A percentile compares a stretch with the other conserved stretches of the same genome.
Evolutionary conservation across 2,329 filamentous ascomycete genomes (phyloP).

Genomic region (Geosmithia flava): DNA sequence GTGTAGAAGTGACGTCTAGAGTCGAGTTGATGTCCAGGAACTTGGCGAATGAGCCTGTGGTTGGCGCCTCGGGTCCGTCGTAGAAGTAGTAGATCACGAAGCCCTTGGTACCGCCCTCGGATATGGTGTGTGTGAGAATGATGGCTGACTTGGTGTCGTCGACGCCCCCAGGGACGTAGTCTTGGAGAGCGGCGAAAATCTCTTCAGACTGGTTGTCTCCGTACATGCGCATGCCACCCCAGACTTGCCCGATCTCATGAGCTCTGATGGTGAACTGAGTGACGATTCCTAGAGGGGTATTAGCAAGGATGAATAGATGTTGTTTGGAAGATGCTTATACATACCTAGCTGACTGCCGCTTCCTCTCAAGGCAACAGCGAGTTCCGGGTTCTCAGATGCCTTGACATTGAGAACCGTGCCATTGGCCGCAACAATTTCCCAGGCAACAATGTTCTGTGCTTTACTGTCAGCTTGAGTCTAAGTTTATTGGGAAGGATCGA

Average conservation of each 20-base stretch:
- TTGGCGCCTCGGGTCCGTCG: neutral
- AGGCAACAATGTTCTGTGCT: neutral
- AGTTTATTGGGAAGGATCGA: neutral
- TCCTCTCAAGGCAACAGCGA: slow-evolving; percentile 32
- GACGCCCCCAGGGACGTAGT: slow-evolving; percentile 1
- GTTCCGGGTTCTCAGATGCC: slow-evolving; percentile 19
- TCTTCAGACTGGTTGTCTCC: neutral
- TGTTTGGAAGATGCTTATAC: no score
- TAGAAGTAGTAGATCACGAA: slow-evolving; percentile 1
- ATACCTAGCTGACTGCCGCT: slow-evolving; percentile 33
- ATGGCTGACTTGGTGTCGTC: slow-evolving; percentile 3
- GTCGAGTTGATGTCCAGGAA: slow-evolving; percentile 1
- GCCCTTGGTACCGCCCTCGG: neutral
- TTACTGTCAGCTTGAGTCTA: neutral
- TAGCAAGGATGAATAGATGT: no score
- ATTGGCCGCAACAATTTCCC: slow-evolving; percentile 3
- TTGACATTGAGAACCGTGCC: slow-evolving; percentile 28
- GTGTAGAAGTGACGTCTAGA: slow-evolving; percentile 7
- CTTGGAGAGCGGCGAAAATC: slow-evolving; percentile 2
- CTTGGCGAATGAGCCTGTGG: slow-evolving; percentile 1
- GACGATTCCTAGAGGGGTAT: slow-evolving; percentile 8
- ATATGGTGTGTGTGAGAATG: slow-evolving; percentile 1
- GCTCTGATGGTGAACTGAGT: slow-evolving; percentile 12
- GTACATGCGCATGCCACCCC: slow-evolving; percentile 3
- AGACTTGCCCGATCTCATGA: slow-evolving; percentile 1